A percentile compares a stretch with the other conserved stretches of the same genome.
Evolutionary conservation across 257 asterid species (phyloP).

Genomic region (Penstemon barbatus): DNA sequence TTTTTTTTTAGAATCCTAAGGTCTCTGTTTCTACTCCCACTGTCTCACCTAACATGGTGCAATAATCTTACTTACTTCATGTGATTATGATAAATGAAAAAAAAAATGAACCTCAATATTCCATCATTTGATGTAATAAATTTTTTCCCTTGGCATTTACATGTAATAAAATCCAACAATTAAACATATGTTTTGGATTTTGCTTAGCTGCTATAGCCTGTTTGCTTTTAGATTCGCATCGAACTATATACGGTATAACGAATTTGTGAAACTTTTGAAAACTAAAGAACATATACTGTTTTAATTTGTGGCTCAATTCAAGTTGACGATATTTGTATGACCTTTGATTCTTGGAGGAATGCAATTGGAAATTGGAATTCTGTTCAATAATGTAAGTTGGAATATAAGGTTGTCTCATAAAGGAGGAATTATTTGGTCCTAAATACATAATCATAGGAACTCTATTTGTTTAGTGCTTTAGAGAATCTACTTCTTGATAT

Average conservation of each 20-base stretch:
- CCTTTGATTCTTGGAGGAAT: constrained; percentile 36
- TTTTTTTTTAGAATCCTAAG: too few relatives aligned
- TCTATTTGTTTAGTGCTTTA: constrained; percentile 46
- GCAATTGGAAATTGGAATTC: constrained; percentile 33
- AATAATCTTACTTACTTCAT: too few relatives aligned
- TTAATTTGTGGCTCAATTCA: constrained; percentile 7
- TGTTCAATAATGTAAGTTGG: constrained; percentile 32
- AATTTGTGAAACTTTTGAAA: constrained; percentile 12
- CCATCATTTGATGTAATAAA: neutral
- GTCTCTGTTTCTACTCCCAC: too few relatives aligned
- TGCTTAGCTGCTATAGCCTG: neutral
- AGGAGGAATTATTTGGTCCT: constrained; percentile 53
- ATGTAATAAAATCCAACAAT: neutral
- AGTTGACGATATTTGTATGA: constrained; percentile 29
- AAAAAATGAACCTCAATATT: too few relatives aligned
- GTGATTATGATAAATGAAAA: too few relatives aligned
- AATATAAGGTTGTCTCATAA: constrained; percentile 54
- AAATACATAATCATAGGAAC: constrained; percentile 55
- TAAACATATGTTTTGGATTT: neutral
- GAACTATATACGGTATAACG: neutral
- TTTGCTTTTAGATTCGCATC: neutral
- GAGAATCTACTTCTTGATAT: constrained; percentile 62
- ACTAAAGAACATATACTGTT: constrained; percentile 17
- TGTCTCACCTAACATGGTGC: too few relatives aligned
- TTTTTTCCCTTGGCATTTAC: neutral